Base-by-base conservation (phyloP, 371 early-diverging fungal species). In the Mortierella sp. region DNA sequence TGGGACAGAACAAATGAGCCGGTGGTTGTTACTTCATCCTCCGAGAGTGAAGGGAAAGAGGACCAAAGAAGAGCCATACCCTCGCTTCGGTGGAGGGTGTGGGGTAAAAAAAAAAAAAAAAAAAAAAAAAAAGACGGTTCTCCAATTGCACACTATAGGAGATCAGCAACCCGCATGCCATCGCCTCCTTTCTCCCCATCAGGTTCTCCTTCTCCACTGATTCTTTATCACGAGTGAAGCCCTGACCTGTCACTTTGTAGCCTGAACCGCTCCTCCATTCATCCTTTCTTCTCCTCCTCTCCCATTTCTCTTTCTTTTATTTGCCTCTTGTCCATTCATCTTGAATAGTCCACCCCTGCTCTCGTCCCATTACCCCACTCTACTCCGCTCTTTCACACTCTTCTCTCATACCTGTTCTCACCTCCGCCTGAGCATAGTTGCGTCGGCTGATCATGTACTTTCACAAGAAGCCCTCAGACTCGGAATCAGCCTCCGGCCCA, bases 401-500 rank as follows among this genome's bases (percentile, higher is more conserved):
- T 37, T 9, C 37, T 37, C 37, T 5, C 37, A n/a, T n/a, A n/a
- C n/a, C n/a, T n/a, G n/a, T 37, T 9, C 9, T 9, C 9, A 37
- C 37, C 9, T 9, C 9, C 37, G 37, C 37, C 37, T 37, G 37
- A 37, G 37, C 37, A 37, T 37, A 3, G 9, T 37, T 37, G 37
- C 37, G 37, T 37, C 3, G 37, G 37, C 37, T 9, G 9, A 37
- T 37, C 37, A 37, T 37, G 37, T 37, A 37, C 37, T 5, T 37
- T 37, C 37, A 37, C 3, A 37, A 37, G 37, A 37, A 37, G 37
- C 66, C 75, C 11, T 75, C 75, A 18, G 59, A 69, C 23, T 65
- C 62, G 5, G 37, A 37, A 37, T 37, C 75, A 1, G 70, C 70
- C 26, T 52, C 75, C 64, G 51, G 66, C 60, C 52, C 53, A n/a